Evolutionary conservation across 2,329 filamentous ascomycete species (phyloP), one percentile per base, ranked within the genome.

Genomic region (Arthrobotrys musiformis): DNA sequence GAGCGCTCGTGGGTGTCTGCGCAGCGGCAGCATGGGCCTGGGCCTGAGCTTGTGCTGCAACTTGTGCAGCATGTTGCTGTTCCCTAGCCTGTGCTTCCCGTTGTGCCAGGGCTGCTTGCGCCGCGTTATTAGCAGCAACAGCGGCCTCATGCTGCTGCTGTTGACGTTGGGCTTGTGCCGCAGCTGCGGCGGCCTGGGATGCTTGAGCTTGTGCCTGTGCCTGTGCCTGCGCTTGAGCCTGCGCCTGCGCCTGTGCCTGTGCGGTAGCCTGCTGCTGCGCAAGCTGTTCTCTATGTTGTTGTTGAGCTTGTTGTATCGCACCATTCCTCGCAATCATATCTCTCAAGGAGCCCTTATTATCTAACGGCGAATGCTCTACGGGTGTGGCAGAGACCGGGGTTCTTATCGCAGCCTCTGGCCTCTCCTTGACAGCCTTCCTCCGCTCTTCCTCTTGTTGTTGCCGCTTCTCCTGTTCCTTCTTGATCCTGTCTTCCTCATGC

Each of bases 401-500:
- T 88, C 87, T 56, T 82, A 82, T 35, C 60, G 75, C 40, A 63
- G 77, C 35, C 70, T 77, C 48, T 19, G 35, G 19, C 30, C 54
- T 79, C 61, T 63, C 79, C 56, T 68, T 79, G 72, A 61, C 73
- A 30, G 67, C 68, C 58, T 81, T 79, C 78, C 78, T 78, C 46
- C 78, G 64, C 35, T 82, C 82, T 54, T 81, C 79, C 61, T 80
- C 79, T 35, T 66, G 76, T 56, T 62, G 67, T 30, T 30, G 73
- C 6, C 50, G 11, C 75, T 88, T 87, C 78, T 90, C 88, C 17
- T 86, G 86, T 73, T 91, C 88, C 79, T 90, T 90, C 81, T 90
- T 91, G 17, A 78, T n/a, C 22, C 37, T 68, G n/a, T 78, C 69
- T 82, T 96, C 92, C 26, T 90, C 90, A 76, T 93, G 91, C 48